phyloP scores from a whole-genome alignment of 208 protist genomes.

The Vickermania ingenoplastis region DNA sequence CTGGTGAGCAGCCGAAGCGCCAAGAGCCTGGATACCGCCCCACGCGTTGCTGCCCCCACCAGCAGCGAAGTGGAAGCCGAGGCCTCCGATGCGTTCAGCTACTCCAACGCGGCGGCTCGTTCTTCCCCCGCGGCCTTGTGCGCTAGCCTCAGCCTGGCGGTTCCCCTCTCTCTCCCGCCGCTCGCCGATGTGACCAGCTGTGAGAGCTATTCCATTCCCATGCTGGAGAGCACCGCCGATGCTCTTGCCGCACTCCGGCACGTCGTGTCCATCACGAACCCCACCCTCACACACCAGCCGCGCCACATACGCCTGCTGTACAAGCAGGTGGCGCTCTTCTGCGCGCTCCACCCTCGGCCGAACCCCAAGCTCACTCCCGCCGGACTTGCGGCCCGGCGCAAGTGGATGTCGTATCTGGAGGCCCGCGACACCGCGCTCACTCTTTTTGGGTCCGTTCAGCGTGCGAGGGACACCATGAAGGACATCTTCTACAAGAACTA shows the following conservation, averaged over 20 bases:
- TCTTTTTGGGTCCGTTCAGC: slow-evolving; percentile 73
- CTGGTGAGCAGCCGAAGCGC: slow-evolving; percentile 1
- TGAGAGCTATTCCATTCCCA: slow-evolving; percentile 38
- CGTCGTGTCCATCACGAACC: slow-evolving; percentile 26
- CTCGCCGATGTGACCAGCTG: slow-evolving; percentile 34
- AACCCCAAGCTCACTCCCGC: slow-evolving; percentile 69
- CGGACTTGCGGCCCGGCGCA: slow-evolving; percentile 59
- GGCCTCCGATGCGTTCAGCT: not conserved
- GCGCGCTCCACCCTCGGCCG: slow-evolving; percentile 47
- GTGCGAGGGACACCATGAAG: slow-evolving; percentile 78
- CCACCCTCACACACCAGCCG: slow-evolving; percentile 16
- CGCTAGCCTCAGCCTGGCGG: not conserved
- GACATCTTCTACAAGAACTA: slow-evolving; percentile 82
- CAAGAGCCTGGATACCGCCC: not conserved
- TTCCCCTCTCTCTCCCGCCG: slow-evolving; percentile 8
- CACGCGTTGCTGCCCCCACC: not conserved
- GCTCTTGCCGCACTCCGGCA: slow-evolving; percentile 45
- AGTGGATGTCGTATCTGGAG: slow-evolving; percentile 77
- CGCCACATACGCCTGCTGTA: slow-evolving; percentile 49
- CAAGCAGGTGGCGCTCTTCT: slow-evolving; percentile 57
- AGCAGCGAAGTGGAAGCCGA: not conserved
- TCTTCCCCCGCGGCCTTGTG: not conserved
- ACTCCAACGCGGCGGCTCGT: not conserved
- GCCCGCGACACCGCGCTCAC: slow-evolving; percentile 78
- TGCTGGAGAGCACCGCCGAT: slow-evolving; percentile 47